These are phyloP conservation scores for Ogataea haglerorum DNA, from an alignment of 805 yeast species.

Conservation along the genomic window DNA sequence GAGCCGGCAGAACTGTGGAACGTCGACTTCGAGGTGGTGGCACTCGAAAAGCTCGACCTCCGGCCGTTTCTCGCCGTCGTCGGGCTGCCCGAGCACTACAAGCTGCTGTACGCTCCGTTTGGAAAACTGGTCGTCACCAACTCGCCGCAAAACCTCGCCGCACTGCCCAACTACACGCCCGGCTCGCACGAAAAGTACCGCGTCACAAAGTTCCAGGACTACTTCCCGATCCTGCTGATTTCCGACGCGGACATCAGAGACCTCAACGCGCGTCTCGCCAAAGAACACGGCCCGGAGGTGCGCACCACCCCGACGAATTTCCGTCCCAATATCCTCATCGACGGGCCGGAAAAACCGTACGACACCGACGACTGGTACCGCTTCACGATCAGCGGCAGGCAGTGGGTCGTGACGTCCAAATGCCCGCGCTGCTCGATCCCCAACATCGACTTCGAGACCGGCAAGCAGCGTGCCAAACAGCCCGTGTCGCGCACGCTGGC, in stretches of 20 bases:
- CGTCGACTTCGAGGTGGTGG: slow-evolving; percentile 20
- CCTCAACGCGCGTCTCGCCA: slow-evolving; percentile 11
- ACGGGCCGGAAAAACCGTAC: slow-evolving; percentile 14
- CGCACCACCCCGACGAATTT: slow-evolving; percentile 16
- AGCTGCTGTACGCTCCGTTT: slow-evolving; percentile 19
- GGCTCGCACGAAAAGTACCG: slow-evolving; percentile 16
- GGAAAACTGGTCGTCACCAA: slow-evolving; percentile 27
- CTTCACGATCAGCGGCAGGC: slow-evolving; percentile 13
- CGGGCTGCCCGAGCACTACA: slow-evolving; percentile 12
- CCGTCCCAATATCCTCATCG: slow-evolving; percentile 25
- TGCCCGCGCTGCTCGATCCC: slow-evolving; percentile 30
- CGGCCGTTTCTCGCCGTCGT: slow-evolving; percentile 11
- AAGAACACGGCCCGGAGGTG: slow-evolving; percentile 1
- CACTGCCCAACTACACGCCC: slow-evolving; percentile 2
- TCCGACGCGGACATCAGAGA: slow-evolving; percentile 20
- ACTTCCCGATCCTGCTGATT: slow-evolving; percentile 26
- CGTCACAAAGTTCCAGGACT: slow-evolving; percentile 27
- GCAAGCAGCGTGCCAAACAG: slow-evolving; percentile 13
- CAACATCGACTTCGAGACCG: slow-evolving; percentile 21
- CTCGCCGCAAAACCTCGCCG: slow-evolving; percentile 16
- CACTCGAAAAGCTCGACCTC: slow-evolving; percentile 14
- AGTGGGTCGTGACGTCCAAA: slow-evolving; percentile 27
- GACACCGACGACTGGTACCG: slow-evolving; percentile 27
- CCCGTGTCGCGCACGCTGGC: slow-evolving; percentile 22
- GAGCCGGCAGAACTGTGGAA: slow-evolving; percentile 25